These are phyloP conservation scores for Coemansia sp. DNA, from an alignment of 192 early-diverging fungal genomes.

Conservation along the genomic window DNA sequence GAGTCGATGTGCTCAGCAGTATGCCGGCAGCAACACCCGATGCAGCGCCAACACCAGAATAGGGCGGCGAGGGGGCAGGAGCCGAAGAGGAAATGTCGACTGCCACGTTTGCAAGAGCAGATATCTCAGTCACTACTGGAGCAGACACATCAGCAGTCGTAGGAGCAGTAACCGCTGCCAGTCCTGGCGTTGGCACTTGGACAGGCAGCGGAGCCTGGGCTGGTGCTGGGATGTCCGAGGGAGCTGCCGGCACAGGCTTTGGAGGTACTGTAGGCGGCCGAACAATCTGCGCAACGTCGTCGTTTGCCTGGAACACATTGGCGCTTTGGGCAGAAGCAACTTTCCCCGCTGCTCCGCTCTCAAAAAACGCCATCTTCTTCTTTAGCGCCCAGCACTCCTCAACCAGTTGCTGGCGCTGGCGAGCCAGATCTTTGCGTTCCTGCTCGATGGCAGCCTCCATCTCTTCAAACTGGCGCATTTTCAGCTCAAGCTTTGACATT, in stretches of 20 bases:
- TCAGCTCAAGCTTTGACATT: slow-evolving; percentile 83
- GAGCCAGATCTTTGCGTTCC: slow-evolving; percentile 79
- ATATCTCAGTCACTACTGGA: too few relatives aligned
- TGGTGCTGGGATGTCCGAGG: neutral
- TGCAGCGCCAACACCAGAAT: too few relatives aligned
- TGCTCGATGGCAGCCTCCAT: slow-evolving; percentile 81
- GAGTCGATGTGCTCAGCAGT: neutral
- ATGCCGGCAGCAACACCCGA: neutral
- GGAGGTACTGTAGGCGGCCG: slow-evolving; percentile 35
- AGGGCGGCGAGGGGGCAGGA: too few relatives aligned
- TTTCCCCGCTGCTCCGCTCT: slow-evolving; percentile 27
- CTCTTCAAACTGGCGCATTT: slow-evolving; percentile 91
- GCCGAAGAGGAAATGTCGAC: too few relatives aligned
- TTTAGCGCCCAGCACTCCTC: slow-evolving; percentile 50
- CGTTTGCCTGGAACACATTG: slow-evolving; percentile 31
- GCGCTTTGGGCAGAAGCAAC: slow-evolving; percentile 14
- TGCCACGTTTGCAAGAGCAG: too few relatives aligned
- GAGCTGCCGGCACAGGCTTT: slow-evolving; percentile 1
- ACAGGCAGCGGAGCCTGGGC: neutral
- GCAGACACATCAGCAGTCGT: neutral
- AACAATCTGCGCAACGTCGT: slow-evolving; percentile 22
- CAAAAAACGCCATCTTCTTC: slow-evolving; percentile 47
- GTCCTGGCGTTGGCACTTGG: neutral
- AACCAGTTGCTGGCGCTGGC: slow-evolving; percentile 42
- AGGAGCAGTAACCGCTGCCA: neutral